These are phyloP conservation scores for Histomonas meleagridis DNA, from an alignment of 208 protist species.

Conservation along the genomic window DNA sequence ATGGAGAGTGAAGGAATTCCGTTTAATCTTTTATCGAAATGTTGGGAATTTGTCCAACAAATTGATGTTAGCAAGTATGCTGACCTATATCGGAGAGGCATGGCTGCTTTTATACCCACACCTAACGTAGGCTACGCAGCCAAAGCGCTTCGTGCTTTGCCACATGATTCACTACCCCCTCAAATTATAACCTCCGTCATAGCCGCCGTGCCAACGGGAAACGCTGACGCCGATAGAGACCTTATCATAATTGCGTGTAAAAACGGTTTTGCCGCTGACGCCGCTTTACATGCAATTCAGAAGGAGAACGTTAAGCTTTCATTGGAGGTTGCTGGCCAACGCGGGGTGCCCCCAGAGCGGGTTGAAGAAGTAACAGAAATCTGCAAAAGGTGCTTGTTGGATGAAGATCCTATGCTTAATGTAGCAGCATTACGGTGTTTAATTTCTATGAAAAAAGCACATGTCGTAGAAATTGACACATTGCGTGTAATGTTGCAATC, in stretches of 20 bases:
- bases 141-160: background rate
- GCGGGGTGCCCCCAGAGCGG: no score
- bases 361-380: no score
- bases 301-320: background rate
- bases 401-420: background rate
- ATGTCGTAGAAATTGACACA: background rate
- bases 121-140: background rate
- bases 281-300: background rate
- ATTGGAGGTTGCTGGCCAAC: background rate
- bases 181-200: no score
- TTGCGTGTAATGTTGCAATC: background rate
- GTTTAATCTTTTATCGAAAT: background rate
- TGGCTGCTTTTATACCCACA: background rate
- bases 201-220: slow-evolving; percentile 23
- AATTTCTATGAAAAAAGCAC: background rate
- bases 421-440: background rate
- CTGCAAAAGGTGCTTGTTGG: no score
- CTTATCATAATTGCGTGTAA: background rate
- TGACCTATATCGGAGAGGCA: background rate
- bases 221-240: background rate
- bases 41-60: background rate
- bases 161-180: no score
- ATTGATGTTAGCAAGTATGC: background rate
- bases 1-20: background rate
- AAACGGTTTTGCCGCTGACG: background rate